These are phyloP conservation scores for Amaranthus tricolor DNA, from an alignment of 179 eudicot species.

Conservation along the genomic window DNA sequence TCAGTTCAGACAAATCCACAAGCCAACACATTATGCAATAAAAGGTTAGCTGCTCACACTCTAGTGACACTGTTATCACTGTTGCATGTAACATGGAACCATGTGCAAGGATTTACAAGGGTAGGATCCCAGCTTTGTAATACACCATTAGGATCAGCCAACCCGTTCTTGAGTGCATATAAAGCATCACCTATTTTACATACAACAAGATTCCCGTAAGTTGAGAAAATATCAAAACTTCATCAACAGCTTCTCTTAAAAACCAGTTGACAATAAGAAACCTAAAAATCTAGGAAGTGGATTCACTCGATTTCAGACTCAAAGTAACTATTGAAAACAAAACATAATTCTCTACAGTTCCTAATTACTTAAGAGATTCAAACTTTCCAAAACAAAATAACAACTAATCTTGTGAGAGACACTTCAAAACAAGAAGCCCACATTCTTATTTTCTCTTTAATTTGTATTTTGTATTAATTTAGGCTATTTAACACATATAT, in stretches of 20 bases:
- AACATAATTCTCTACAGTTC: not conserved
- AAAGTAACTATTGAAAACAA: not conserved
- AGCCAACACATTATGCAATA: not conserved
- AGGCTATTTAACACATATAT: no score
- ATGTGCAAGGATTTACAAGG: constrained; percentile 55
- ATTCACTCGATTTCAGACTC: not conserved
- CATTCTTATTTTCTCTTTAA: no score
- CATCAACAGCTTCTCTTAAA: constrained; percentile 1
- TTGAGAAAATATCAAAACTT: not conserved
- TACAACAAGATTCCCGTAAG: not conserved
- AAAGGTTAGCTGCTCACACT: constrained; percentile 33
- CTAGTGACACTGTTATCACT: constrained; percentile 48
- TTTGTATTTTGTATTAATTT: no score
- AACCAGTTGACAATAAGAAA: not conserved
- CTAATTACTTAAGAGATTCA: not conserved
- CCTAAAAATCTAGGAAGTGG: not conserved
- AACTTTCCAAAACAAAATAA: no score
- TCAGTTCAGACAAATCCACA: not conserved
- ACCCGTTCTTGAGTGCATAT: constrained; percentile 19
- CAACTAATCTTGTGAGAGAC: no score
- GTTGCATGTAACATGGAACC: constrained; percentile 60
- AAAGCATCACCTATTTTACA: constrained; percentile 41
- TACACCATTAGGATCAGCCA: constrained; percentile 39
- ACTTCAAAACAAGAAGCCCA: no score
- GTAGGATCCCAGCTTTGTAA: constrained; percentile 57